phyloP scores from a whole-genome alignment of 23 red algal genomes.

The Gracilaria caudata region DNA sequence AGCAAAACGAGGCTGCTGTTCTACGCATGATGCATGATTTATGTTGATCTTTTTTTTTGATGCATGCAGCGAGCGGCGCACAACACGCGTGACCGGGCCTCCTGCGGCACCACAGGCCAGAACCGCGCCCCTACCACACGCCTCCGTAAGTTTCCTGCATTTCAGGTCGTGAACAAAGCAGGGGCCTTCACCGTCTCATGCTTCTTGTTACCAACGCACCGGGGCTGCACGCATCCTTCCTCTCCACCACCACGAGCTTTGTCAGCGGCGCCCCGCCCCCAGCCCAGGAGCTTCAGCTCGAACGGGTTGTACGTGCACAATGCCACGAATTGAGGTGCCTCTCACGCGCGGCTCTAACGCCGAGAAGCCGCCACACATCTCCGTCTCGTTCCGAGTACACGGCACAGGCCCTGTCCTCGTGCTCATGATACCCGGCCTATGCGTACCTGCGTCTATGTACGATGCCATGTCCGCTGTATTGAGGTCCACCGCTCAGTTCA shows the following conservation, averaged over 20 bases:
- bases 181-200: too few relatives aligned
- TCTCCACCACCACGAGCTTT: neutral
- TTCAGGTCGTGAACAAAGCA: too few relatives aligned
- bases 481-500: slow-evolving; percentile 44
- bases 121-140: too few relatives aligned
- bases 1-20: too few relatives aligned
- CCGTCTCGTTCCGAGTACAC: slow-evolving; percentile 48
- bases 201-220: too few relatives aligned
- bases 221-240: neutral
- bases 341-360: slow-evolving; percentile 15
- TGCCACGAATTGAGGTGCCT: slow-evolving; percentile 32
- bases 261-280: too few relatives aligned
- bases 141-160: too few relatives aligned
- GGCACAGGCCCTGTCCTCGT: slow-evolving; percentile 60
- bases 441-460: slow-evolving; percentile 73
- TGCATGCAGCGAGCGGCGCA: slow-evolving; percentile 17
- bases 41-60: neutral
- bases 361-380: slow-evolving; percentile 21
- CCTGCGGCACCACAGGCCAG: too few relatives aligned
- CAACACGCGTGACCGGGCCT: too few relatives aligned
- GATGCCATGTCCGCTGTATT: slow-evolving; percentile 55
- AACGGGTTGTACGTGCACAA: neutral
- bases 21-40: too few relatives aligned
- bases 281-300: neutral
- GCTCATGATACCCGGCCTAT: slow-evolving; percentile 72